phyloP scores from a whole-genome alignment of 805 yeast species.

The Pichia exigua region DNA sequence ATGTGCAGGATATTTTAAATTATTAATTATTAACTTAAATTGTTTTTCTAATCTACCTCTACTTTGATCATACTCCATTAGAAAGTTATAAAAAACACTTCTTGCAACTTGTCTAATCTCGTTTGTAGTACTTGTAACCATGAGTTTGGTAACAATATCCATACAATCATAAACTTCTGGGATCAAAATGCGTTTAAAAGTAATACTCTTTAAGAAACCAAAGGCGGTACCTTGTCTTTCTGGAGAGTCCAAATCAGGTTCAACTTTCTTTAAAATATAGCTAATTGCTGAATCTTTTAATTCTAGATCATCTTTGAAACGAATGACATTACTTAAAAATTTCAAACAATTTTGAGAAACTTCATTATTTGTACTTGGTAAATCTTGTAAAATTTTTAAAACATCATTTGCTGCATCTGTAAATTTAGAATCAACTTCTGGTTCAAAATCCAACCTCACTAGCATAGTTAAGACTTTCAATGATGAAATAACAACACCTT shows the following conservation, averaged over 20 bases:
- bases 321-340: slow-evolving; percentile 62
- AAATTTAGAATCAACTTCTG: slow-evolving; percentile 44
- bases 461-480: slow-evolving; percentile 54
- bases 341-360: slow-evolving; percentile 73
- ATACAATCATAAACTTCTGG: slow-evolving; percentile 88
- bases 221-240: slow-evolving; percentile 83
- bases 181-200: slow-evolving; percentile 62
- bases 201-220: slow-evolving; percentile 70
- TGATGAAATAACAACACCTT: slow-evolving; percentile 64
- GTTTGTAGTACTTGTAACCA: slow-evolving; percentile 83
- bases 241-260: slow-evolving; percentile 88
- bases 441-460: slow-evolving; percentile 54
- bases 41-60: slow-evolving; percentile 76
- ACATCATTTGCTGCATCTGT: slow-evolving; percentile 54
- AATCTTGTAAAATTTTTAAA: slow-evolving; percentile 58
- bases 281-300: slow-evolving; percentile 66
- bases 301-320: slow-evolving; percentile 57
- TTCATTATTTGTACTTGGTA: slow-evolving; percentile 71
- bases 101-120: slow-evolving; percentile 82
- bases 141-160: slow-evolving; percentile 70
- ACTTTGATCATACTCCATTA: slow-evolving; percentile 94
- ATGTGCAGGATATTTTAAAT: slow-evolving; percentile 76
- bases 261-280: slow-evolving; percentile 61
- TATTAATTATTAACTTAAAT: slow-evolving; percentile 70
- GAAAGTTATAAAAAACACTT: slow-evolving; percentile 71